Evolutionary conservation across 2,329 filamentous ascomycete species (phyloP), one percentile per base, ranked within the genome.

Genomic region (Eurotiales sp.): DNA sequence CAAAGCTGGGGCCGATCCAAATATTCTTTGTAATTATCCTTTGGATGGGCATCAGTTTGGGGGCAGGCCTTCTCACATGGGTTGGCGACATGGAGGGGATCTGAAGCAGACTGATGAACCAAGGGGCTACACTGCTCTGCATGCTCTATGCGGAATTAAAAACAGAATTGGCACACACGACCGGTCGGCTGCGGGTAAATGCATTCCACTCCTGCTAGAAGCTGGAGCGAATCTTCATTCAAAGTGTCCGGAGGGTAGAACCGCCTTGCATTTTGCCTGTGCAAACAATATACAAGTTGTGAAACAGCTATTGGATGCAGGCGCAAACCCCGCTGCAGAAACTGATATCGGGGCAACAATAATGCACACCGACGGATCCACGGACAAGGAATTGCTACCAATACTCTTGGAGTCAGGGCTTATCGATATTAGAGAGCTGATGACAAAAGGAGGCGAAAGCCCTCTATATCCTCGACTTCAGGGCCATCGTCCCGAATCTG

Each of bases 121-220:
- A 46, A 37, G 44, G 22, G 30, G 44, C 32, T 46, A 23, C 36
- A 49, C 46, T 40, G 36, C 46, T 49, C 46, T 49, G 12, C 46
- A 49, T 40, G 46, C 46, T 49, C 37, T 49, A 30, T 49, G 46
- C 19, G 25, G 25, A 27, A 27, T 27, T 10, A 27, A 10, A 5
- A 10, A 27, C 5, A 27, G 25, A 10, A 27, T 10, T 27, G 10
- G 25, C 5, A 27, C 10, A 6, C 5, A 10, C 5, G 25, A 27
- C 25, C 25, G 25, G 5, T 27, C 25, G 25, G 5, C 25, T 27
- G 37, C 25, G 14, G 46, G 7, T 32, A 8, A 21, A 41, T 32
- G 25, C 25, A 27, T 49, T 17, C 11, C 4, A 41, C 36, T 49
- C 25, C 37, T 49, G 12, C 25, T 27, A 27, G 17, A 49, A 34